Conservation (phyloP, 495 filamentous ascomycete species). For the Bacidia rubella region DNA sequence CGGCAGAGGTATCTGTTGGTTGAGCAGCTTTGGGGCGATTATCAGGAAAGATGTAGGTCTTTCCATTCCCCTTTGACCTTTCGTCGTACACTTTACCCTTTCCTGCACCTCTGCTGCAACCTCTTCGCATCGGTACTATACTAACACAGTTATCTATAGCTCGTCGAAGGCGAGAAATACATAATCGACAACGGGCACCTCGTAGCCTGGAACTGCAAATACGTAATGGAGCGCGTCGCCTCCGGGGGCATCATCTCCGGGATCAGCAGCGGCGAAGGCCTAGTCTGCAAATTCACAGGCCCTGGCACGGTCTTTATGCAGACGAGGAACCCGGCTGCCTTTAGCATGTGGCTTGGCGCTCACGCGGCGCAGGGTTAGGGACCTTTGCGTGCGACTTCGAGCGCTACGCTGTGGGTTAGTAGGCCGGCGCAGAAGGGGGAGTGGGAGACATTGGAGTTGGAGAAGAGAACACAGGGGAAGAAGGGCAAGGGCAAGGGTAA, state of each 20-base stretch:
- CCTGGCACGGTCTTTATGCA: constrained; percentile 91
- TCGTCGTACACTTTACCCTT: constrained; percentile 1
- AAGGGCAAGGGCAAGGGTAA: too few relatives aligned
- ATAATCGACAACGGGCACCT: constrained; percentile 92
- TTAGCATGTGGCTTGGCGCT: constrained; percentile 35
- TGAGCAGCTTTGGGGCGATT: constrained; percentile 88
- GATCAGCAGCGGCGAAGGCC: constrained; percentile 64
- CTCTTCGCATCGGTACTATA: not conserved
- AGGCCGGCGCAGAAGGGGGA: too few relatives aligned
- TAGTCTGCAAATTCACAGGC: constrained; percentile 87
- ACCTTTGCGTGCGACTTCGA: not conserved
- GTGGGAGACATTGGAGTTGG: too few relatives aligned
- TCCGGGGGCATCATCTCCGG: constrained; percentile 79
- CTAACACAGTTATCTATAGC: constrained; percentile 28
- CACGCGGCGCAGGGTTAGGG: constrained; percentile 14
- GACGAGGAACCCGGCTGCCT: constrained; percentile 65
- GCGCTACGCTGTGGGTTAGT: too few relatives aligned
- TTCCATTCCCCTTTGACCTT: not conserved
- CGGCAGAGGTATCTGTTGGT: constrained; percentile 68
- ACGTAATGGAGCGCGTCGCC: constrained; percentile 74
- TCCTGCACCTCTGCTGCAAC: not conserved
- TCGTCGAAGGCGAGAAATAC: constrained; percentile 67
- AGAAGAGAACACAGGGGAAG: too few relatives aligned
- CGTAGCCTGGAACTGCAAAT: constrained; percentile 95
- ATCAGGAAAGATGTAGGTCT: constrained; percentile 80